Base-by-base conservation (phyloP, 1,284 basidiomycete species). In the Leccinum fuscescens region DNA sequence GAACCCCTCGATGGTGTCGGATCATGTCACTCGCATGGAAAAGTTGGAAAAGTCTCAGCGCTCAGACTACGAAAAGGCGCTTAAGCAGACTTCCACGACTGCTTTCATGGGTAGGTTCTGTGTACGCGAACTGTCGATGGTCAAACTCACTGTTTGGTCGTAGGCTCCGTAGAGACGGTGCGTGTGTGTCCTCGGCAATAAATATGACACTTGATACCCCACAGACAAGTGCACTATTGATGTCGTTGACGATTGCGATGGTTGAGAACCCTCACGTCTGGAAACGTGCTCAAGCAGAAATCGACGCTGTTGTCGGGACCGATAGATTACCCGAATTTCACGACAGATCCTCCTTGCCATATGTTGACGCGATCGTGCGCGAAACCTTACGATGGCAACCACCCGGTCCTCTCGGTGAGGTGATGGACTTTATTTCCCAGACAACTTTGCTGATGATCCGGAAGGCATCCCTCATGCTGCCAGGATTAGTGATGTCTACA, bases 321-420 rank as follows among this genome's bases (percentile, higher is more conserved):
- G 70, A 74, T 3, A 67, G 77, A 7, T 64, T 81, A 1, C 81
- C 81, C 0, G 72, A 67, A 1, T 77, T 79, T 22, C 67, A 68
- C 7, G 81, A 82, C 57, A 65, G 74, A 31, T 58, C 68, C 1
- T 63, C 62, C 0, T 64, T 82, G 37, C 77, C 77, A 0, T 81
- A 79, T 54, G 54, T 80, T 6, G 69, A 72, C 6, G 76, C 75
- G 0, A 59, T 79, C 4, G 50, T 82, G n/a, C 74, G 76, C 9
- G 80, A 82, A 66, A 72, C 51, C 9, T 46, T 67, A 62, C 72
- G 72, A 39, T 74, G 70, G 67, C 57, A 65, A 20, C 69, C 72
- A 3, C 55, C 64, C 15, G 3, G 22, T 27, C 69, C 73, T n/a
- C 31, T 75, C 2, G 61, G 73, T 74, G 27, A 11, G 58, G 35